These are phyloP conservation scores for Elongisporangium anandrum DNA, from an alignment of 352 stramenopile species.

Conservation along the genomic window DNA sequence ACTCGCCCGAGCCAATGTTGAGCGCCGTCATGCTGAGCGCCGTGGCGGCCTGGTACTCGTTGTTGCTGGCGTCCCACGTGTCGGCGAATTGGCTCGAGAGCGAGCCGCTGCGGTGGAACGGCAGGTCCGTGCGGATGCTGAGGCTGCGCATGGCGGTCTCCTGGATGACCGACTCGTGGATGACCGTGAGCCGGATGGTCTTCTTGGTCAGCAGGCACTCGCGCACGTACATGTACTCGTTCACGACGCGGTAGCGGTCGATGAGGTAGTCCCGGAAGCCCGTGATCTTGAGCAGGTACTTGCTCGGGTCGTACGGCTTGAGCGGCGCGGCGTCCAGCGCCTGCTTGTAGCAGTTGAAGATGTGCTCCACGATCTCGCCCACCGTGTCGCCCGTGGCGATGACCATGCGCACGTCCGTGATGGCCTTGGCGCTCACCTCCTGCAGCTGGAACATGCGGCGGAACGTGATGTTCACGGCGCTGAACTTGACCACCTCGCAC, in stretches of 20 bases:
- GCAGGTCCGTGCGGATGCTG: constrained; percentile 64
- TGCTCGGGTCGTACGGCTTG: constrained; percentile 67
- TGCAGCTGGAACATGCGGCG: constrained; percentile 82
- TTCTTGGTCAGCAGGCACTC: constrained; percentile 86
- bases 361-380: constrained; percentile 85
- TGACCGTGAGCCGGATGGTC: constrained; percentile 75
- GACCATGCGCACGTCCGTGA: constrained; percentile 85
- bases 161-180: constrained; percentile 85
- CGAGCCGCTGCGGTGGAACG: constrained; percentile 18
- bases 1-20: constrained; percentile 36
- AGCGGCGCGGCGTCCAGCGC: constrained; percentile 69
- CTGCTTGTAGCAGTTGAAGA: constrained; percentile 87
- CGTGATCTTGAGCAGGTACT: constrained; percentile 85
- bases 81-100: constrained; percentile 57
- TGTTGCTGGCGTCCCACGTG: constrained; percentile 29
- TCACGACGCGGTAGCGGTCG: constrained; percentile 74
- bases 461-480: constrained; percentile 71
- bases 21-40: constrained; percentile 75
- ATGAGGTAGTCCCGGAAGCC: constrained; percentile 86
- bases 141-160: constrained; percentile 76
- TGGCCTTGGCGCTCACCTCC: constrained; percentile 78
- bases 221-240: constrained; percentile 86
- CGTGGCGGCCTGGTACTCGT: constrained; percentile 26
- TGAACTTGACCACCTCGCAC: constrained; percentile 78
- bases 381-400: constrained; percentile 79